A percentile compares a stretch with the other conserved stretches of the same genome.
phyloP scores from a whole-genome alignment of 2,329 filamentous ascomycete genomes.

The Aureobasidium sp. region DNA sequence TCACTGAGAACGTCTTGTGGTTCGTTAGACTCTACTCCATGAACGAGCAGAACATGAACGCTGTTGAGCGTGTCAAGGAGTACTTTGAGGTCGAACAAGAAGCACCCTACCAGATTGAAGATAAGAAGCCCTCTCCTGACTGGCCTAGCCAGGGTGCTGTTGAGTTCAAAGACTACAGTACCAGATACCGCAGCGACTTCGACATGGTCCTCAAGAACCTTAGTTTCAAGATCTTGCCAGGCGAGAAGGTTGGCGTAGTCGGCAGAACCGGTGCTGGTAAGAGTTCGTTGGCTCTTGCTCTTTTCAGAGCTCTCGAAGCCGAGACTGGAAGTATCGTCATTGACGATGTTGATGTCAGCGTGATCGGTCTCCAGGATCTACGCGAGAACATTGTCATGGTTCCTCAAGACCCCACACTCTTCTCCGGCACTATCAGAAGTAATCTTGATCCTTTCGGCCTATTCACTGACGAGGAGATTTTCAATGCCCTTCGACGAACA shows the following conservation, averaged over 20 bases:
- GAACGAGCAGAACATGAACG: constrained; percentile 99
- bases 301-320: constrained; percentile 90
- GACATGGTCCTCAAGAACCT: constrained; percentile 79
- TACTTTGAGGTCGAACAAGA: constrained; percentile 96
- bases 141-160: constrained; percentile 86
- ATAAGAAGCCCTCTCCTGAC: constrained; percentile 66
- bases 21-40: constrained; percentile 87
- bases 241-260: constrained; percentile 93
- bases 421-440: constrained; percentile 82
- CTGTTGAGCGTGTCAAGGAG: constrained; percentile 93
- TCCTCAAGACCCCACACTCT: constrained; percentile 91
- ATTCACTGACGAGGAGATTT: constrained; percentile 87
- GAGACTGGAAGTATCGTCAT: constrained; percentile 84
- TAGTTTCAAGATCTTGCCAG: constrained; percentile 75
- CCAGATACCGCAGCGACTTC: constrained; percentile 78
- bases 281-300: constrained; percentile 83
- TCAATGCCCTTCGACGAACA: constrained; percentile 75
- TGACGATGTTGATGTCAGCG: constrained; percentile 81
- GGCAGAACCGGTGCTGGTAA: constrained; percentile 94
- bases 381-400: constrained; percentile 95
- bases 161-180: constrained; percentile 83
- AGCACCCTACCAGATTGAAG: constrained; percentile 67
- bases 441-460: constrained; percentile 89
- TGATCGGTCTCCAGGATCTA: constrained; percentile 87
- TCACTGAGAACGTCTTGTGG: constrained; percentile 96